Percentiles rank a stretch among this genome's conserved stretches.
Evolutionary conservation across 176 grass and related monocot species (phyloP).

Genomic region (Chloris gayana): DNA sequence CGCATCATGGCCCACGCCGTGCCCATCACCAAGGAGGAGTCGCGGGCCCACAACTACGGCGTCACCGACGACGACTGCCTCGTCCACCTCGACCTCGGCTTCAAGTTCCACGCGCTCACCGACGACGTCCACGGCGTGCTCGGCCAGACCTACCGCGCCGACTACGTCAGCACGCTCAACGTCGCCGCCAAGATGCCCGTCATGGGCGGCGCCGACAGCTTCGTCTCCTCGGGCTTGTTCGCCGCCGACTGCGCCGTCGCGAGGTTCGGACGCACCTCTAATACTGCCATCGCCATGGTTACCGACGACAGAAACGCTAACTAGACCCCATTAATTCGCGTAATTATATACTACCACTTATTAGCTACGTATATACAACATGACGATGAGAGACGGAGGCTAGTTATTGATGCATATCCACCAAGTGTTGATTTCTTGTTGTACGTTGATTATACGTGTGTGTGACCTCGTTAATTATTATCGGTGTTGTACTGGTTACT

Average conservation of each 20-base stretch:
- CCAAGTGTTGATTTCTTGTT: no score
- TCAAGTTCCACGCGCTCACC: constrained; percentile 46
- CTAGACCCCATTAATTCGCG: no score
- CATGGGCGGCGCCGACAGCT: constrained; percentile 47
- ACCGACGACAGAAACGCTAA: not conserved
- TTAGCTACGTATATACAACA: no score
- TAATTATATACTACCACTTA: no score
- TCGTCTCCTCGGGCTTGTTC: constrained; percentile 39
- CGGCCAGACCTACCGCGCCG: constrained; percentile 50
- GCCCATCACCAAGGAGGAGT: constrained; percentile 49
- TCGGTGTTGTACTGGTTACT: no score
- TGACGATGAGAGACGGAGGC: no score
- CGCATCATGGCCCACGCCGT: constrained; percentile 39
- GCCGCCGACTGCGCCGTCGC: constrained; percentile 42
- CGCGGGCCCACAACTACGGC: constrained; percentile 29
- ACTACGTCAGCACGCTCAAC: constrained; percentile 53
- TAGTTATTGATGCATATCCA: no score
- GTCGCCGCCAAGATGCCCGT: constrained; percentile 45
- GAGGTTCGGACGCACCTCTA: constrained; percentile 20
- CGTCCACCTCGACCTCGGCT: constrained; percentile 52
- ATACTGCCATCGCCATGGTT: constrained; percentile 40
- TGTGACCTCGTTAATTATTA: no score
- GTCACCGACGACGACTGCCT: constrained; percentile 38
- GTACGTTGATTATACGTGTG: no score
- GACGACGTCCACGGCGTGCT: constrained; percentile 55